phyloP scores from a whole-genome alignment of 768 basidiomycete genomes.

The Tulasnella sp. region DNA sequence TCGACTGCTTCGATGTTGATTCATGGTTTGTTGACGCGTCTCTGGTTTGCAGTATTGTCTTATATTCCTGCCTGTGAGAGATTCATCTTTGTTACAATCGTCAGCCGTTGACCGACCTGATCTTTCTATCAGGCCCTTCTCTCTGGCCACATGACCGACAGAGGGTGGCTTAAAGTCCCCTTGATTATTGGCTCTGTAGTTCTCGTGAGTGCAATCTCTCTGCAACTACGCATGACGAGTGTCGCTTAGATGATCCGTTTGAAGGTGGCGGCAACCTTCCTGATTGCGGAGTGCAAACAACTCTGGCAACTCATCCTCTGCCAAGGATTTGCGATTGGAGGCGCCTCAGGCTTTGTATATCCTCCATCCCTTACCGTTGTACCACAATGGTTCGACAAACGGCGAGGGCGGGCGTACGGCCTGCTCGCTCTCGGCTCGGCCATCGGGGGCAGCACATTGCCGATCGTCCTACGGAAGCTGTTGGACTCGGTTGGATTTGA shows the following conservation, averaged over 20 bases:
- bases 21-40: too few species aligned
- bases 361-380: constrained; percentile 2
- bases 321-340: constrained; percentile 22
- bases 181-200: neutral
- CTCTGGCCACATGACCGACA: constrained; percentile 15
- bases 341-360: constrained; percentile 13
- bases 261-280: constrained; percentile 13
- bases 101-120: neutral
- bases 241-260: neutral
- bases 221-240: neutral
- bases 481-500: constrained; percentile 26
- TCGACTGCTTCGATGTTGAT: neutral
- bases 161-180: constrained; percentile 9
- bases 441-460: constrained; percentile 26
- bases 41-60: constrained; percentile 17
- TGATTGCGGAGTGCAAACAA: constrained; percentile 21
- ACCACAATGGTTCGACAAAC: constrained; percentile 33
- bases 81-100: neutral
- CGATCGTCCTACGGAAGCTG: constrained; percentile 28
- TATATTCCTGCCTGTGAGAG: constrained; percentile 19
- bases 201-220: neutral
- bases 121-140: constrained; percentile 1
- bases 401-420: constrained; percentile 56
- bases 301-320: constrained; percentile 23
- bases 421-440: constrained; percentile 46